These are phyloP conservation scores for Rhypophila decipiens DNA, from an alignment of 495 filamentous ascomycete genomes.

Conservation along the genomic window DNA sequence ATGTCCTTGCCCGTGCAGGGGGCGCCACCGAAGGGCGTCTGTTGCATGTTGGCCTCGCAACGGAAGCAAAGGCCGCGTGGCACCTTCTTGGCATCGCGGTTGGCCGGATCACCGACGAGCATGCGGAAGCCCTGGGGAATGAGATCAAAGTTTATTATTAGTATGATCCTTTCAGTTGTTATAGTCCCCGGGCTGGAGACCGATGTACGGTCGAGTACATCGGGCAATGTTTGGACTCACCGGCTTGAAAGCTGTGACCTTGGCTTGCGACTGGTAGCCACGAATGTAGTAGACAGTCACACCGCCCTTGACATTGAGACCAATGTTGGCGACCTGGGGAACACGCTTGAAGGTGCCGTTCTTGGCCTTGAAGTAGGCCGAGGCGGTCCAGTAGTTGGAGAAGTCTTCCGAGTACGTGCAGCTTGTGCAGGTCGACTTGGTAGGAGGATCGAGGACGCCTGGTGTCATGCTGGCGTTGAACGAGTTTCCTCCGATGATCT, in stretches of 20 bases:
- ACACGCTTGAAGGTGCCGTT: slow-evolving; percentile 40
- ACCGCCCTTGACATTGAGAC: slow-evolving; percentile 44
- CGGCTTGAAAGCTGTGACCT: slow-evolving; percentile 47
- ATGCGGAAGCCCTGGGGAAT: slow-evolving; percentile 39
- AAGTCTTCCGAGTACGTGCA: slow-evolving; percentile 17
- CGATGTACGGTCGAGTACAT: no score
- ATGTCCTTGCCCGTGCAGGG: slow-evolving; percentile 37
- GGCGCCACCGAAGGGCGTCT: slow-evolving; percentile 41
- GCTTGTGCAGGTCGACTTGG: slow-evolving; percentile 22
- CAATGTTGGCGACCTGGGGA: slow-evolving; percentile 35
- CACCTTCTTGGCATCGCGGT: slow-evolving; percentile 27
- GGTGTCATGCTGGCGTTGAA: slow-evolving; percentile 39
- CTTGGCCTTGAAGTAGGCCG: slow-evolving; percentile 39
- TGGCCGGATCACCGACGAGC: slow-evolving; percentile 42
- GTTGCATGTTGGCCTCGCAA: slow-evolving; percentile 17
- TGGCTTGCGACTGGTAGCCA: slow-evolving; percentile 35
- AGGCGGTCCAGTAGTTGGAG: slow-evolving; percentile 35
- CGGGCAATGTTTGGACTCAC: no score
- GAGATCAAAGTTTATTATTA: not conserved
- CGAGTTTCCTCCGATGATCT: slow-evolving; percentile 42
- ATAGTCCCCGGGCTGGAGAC: no score
- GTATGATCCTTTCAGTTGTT: not conserved
- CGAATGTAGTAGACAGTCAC: slow-evolving; percentile 47
- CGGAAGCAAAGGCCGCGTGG: slow-evolving; percentile 40
- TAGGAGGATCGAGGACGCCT: slow-evolving; percentile 24